Conservation (phyloP, 2,329 filamentous ascomycete species). For the Trichoderma afroharzianum region DNA sequence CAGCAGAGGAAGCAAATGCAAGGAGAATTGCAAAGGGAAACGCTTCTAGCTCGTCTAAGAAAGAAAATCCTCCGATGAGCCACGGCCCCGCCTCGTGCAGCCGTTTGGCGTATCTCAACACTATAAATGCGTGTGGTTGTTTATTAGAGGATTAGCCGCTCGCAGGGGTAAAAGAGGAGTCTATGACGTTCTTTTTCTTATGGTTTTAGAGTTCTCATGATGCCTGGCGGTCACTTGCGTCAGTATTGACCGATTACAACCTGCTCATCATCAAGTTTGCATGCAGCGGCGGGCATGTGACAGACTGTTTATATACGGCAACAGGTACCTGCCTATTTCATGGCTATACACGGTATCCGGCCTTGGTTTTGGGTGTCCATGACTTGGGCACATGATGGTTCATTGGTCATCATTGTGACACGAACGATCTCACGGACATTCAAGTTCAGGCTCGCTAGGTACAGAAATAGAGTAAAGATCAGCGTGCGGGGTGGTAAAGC, state of each 20-base stretch:
- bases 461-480: not conserved
- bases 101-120: not conserved
- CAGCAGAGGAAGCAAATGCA: not conserved
- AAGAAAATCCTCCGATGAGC: not conserved
- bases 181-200: not conserved
- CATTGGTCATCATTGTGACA: not conserved
- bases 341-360: not conserved
- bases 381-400: constrained; percentile 13
- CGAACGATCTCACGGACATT: not conserved
- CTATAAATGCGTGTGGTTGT: not conserved
- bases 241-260: not conserved
- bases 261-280: not conserved
- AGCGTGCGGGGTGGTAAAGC: not conserved
- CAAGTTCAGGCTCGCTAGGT: not conserved
- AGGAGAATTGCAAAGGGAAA: not conserved
- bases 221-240: not conserved
- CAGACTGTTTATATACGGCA: not conserved
- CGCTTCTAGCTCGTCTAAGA: not conserved
- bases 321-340: not conserved
- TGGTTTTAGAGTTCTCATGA: not conserved
- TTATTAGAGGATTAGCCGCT: not conserved
- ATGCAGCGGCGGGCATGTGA: not conserved
- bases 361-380: not conserved
- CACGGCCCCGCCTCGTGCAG: not conserved
- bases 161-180: not conserved